Percentiles rank a stretch among this genome's conserved stretches.
Conservation (phyloP, 176 grass and related monocot genomes). For the Tillandsia leiboldiana region DNA sequence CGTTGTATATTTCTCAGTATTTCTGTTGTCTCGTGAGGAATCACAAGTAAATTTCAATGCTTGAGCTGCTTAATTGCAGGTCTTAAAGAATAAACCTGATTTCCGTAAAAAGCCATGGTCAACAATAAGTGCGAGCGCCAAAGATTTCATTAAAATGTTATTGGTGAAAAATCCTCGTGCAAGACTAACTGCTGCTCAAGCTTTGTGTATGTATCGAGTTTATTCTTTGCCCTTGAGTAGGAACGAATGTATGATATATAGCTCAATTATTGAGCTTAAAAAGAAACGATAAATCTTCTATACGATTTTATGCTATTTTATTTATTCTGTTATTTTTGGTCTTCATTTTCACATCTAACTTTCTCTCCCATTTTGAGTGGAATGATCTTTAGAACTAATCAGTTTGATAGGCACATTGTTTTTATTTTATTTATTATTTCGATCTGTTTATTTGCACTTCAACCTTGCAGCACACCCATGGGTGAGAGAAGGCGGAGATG, state of each 20-base stretch:
- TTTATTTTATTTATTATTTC: not conserved
- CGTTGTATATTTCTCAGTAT: not conserved
- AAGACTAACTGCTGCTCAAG: slow-evolving; percentile 95
- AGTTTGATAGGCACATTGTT: no score
- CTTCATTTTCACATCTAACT: no score
- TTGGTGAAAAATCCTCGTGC: slow-evolving; percentile 91
- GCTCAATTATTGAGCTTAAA: no score
- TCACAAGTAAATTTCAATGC: slow-evolving; percentile 7
- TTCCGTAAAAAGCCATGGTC: slow-evolving; percentile 92
- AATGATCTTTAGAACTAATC: no score
- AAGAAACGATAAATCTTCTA: no score
- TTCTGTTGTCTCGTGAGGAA: not conserved
- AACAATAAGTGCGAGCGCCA: slow-evolving; percentile 63
- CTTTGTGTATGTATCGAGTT: slow-evolving; percentile 52
- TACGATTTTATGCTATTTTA: no score
- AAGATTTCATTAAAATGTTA: slow-evolving; percentile 91
- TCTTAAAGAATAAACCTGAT: slow-evolving; percentile 93
- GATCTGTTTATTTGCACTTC: not conserved
- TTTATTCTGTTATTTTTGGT: no score
- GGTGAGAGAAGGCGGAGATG: slow-evolving; percentile 91
- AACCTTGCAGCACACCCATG: slow-evolving; percentile 69
- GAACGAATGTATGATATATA: not conserved
- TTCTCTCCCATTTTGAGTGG: no score
- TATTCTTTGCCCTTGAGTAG: not conserved
- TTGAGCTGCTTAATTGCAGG: slow-evolving; percentile 35